Evolutionary conservation across 2,329 filamentous ascomycete genomes (phyloP), one percentile per base, ranked within the genome.

Genomic region (Rachicladosporium sp.): DNA sequence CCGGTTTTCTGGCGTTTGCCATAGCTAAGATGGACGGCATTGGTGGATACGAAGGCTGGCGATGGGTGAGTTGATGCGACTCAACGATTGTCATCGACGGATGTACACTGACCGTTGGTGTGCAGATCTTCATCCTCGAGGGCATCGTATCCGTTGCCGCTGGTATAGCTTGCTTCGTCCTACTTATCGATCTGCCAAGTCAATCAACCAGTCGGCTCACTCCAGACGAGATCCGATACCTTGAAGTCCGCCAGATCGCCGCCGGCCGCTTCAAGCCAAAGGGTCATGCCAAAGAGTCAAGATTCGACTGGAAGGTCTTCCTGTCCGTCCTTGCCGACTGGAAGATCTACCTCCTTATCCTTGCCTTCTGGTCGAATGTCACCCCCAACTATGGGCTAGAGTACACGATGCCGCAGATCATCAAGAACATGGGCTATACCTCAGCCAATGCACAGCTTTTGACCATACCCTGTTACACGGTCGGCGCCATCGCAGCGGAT

Each of bases 131-230:
- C 37, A 41, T 46, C 31, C 39, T 50, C 6, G 46, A 54, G 44
- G 48, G 46, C 29, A 43, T 52, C 3, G 38, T 45, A n/a, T 48
- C 47, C 1, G 60, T 69, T 32, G 45, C 68, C 30, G 49, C 53
- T 31, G 67, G 66, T 31, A 69, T 66, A 50, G 46, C 44, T 27
- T 43, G 44, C 11, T 49, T 45, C 39, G 73, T 38, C 43, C 6
- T 67, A 54, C 60, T 65, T 34, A 73, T 80, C 51, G 60, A 73
- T 41, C 75, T 79, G 51, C 79, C 74, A 47, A 75, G 76, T 2
- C 59, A 56, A 4, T 66, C 59, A 1, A 74, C 77, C 3, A 58
- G 54, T 0, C 81, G 81, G 51, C 65, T 82, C 3, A 69, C 62
- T 0, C 50, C 64, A 2, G 61, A 69, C 9, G 50, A 54, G 49